phyloP scores from a whole-genome alignment of 345 rosid genomes.

The Aquilaria malaccensis region DNA sequence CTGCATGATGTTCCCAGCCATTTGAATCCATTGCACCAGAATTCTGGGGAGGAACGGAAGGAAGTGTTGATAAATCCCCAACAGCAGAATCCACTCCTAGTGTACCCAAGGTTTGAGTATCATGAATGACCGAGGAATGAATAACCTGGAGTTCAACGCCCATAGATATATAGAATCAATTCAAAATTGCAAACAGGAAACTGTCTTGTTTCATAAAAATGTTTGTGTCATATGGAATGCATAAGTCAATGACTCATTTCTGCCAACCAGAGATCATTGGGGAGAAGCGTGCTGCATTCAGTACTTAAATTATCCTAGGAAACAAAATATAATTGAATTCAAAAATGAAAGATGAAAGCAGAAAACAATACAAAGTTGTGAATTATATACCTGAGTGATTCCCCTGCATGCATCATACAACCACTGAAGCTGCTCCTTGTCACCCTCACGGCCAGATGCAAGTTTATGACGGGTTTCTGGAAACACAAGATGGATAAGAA shows the following conservation, averaged over 20 bases:
- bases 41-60: slow-evolving; percentile 8
- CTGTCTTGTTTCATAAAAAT: no score
- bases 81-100: slow-evolving; percentile 6
- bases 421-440: slow-evolving; percentile 36
- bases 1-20: slow-evolving; percentile 21
- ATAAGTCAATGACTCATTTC: no score
- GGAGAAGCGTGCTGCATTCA: no score
- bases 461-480: slow-evolving; percentile 34
- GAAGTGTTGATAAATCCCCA: slow-evolving; percentile 9
- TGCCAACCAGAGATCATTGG: no score
- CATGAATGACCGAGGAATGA: slow-evolving; percentile 10
- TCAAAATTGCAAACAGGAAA: no score
- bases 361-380: background rate
- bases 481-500: background rate
- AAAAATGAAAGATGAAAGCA: no score
- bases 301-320: no score
- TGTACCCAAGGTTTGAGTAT: slow-evolving; percentile 14
- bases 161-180: no score
- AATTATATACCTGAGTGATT: slow-evolving; percentile 25
- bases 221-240: no score
- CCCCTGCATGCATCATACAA: slow-evolving; percentile 35
- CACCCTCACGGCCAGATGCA: slow-evolving; percentile 30
- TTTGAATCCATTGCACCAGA: slow-evolving; percentile 21
- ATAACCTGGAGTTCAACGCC: slow-evolving; percentile 16
- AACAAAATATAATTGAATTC: no score